A percentile compares a stretch with the other conserved stretches of the same genome.
Conservation (phyloP, 352 stramenopile species). For the Peronospora destructor region DNA sequence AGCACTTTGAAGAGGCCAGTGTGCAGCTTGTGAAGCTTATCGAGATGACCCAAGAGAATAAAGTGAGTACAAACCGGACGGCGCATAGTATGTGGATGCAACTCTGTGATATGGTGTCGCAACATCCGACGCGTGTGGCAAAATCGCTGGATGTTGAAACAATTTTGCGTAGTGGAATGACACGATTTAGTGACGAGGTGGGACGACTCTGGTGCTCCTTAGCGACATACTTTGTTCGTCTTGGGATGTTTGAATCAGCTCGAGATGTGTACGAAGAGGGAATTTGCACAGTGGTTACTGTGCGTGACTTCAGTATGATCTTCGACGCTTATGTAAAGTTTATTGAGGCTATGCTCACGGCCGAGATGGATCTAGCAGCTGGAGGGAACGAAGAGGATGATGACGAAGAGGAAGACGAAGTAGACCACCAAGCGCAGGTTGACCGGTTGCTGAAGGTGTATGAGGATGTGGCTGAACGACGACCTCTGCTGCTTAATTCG, state of each 20-base stretch:
- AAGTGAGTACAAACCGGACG: slow-evolving; percentile 39
- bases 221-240: slow-evolving; percentile 95
- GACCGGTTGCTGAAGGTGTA: slow-evolving; percentile 83
- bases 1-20: slow-evolving; percentile 78
- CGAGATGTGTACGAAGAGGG: slow-evolving; percentile 94
- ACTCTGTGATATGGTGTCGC: slow-evolving; percentile 93
- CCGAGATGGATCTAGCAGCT: slow-evolving; percentile 88
- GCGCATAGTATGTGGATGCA: slow-evolving; percentile 96
- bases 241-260: slow-evolving; percentile 95
- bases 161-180: slow-evolving; percentile 92
- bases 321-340: slow-evolving; percentile 99
- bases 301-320: slow-evolving; percentile 97
- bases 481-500: slow-evolving; percentile 91
- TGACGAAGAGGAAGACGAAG: slow-evolving; percentile 53
- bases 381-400: slow-evolving; percentile 44
- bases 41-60: slow-evolving; percentile 47
- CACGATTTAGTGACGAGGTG: slow-evolving; percentile 93
- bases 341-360: slow-evolving; percentile 95
- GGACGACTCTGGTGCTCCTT: slow-evolving; percentile 96
- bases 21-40: slow-evolving; percentile 76
- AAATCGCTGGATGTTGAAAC: slow-evolving; percentile 90
- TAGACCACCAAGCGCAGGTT: slow-evolving; percentile 60
- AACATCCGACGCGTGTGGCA: slow-evolving; percentile 88
- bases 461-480: slow-evolving; percentile 90
- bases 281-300: slow-evolving; percentile 58